Conservation (phyloP, 805 yeast genomes). For the Ogataea minuta region DNA sequence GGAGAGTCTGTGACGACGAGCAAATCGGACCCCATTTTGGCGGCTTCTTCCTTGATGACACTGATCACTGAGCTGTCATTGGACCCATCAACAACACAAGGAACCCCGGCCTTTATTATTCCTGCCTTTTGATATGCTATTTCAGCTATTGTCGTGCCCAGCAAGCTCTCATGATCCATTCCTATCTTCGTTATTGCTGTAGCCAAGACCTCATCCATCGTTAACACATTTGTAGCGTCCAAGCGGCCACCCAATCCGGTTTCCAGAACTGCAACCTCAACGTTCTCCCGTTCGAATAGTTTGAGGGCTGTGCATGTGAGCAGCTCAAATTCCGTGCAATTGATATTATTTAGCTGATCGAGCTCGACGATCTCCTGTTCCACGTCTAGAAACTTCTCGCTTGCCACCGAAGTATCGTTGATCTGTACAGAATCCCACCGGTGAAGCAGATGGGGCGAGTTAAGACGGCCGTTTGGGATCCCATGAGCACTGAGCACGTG, state of each 20-base stretch:
- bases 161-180: conserved; percentile 74
- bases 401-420: conserved; percentile 54
- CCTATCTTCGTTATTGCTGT: conserved; percentile 85
- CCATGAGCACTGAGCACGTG: conserved; percentile 53
- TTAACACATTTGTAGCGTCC: conserved; percentile 83
- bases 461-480: conserved; percentile 70
- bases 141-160: conserved; percentile 62
- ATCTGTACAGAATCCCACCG: conserved; percentile 76
- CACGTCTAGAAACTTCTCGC: conserved; percentile 42
- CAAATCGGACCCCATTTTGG: conserved; percentile 31
- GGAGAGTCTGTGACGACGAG: conserved; percentile 7
- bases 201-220: conserved; percentile 42
- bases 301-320: conserved; percentile 83
- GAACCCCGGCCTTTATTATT: conserved; percentile 59
- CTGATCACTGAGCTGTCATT: conserved; percentile 52
- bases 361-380: conserved; percentile 41
- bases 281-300: conserved; percentile 57
- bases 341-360: conserved; percentile 43
- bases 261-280: conserved; percentile 81
- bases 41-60: conserved; percentile 42
- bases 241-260: conserved; percentile 90
- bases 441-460: conserved; percentile 79
- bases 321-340: conserved; percentile 86
- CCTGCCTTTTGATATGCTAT: conserved; percentile 88
- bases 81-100: conserved; percentile 70